Percentiles rank a stretch among this genome's conserved stretches.
Conservation (phyloP, 768 basidiomycete genomes). For the Lactarius akahatsu region DNA sequence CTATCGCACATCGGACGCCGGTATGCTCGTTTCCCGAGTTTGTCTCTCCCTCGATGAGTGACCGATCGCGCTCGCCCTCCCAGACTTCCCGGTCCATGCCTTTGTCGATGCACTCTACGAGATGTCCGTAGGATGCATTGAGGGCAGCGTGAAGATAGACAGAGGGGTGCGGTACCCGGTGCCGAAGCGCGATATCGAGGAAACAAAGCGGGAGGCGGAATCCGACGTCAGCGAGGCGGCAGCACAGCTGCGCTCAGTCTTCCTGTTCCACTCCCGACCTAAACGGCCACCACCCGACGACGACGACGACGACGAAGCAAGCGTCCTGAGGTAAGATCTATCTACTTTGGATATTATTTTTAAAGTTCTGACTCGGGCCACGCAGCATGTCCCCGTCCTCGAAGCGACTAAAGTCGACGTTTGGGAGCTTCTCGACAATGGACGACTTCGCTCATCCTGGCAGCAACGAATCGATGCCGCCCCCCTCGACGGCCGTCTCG, state of each 20-base stretch:
- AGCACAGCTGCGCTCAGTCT: slow-evolving; percentile 19
- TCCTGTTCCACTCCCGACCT: slow-evolving; percentile 26
- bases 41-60: not conserved
- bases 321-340: slow-evolving; percentile 22
- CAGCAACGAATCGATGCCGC: slow-evolving; percentile 16
- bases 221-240: slow-evolving; percentile 16
- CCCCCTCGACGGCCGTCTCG: slow-evolving; percentile 23
- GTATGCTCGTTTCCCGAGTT: slow-evolving; percentile 2
- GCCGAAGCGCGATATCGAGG: slow-evolving; percentile 23
- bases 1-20: slow-evolving; percentile 17
- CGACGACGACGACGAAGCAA: slow-evolving; percentile 26
- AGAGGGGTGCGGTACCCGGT: slow-evolving; percentile 24
- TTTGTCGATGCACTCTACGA: slow-evolving; percentile 25
- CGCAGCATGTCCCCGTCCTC: slow-evolving; percentile 26
- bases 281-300: slow-evolving; percentile 29
- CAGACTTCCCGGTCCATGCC: slow-evolving; percentile 25
- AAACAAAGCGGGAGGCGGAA: slow-evolving; percentile 23
- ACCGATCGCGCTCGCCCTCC: not conserved
- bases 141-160: slow-evolving; percentile 22
- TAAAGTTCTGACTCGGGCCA: not conserved
- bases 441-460: slow-evolving; percentile 2
- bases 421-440: slow-evolving; percentile 18
- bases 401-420: slow-evolving; percentile 27
- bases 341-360: not conserved
- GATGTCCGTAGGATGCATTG: slow-evolving; percentile 21